phyloP scores from a whole-genome alignment of 2,329 filamentous ascomycete species.

The Ascocoryne sarcoides region DNA sequence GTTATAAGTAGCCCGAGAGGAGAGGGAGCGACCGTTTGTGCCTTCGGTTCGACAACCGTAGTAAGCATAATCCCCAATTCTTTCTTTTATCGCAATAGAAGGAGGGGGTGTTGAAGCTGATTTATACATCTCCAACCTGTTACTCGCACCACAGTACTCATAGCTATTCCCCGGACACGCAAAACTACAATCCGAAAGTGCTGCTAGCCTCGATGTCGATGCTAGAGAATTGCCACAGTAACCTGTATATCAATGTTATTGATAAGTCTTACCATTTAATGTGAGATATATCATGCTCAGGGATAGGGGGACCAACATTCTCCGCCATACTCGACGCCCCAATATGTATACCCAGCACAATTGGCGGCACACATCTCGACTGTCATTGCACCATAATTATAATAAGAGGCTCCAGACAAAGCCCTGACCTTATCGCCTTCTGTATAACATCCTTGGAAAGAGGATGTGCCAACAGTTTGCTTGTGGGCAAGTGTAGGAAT shows the following conservation, averaged over 20 bases:
- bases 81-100: not conserved
- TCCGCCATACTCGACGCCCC: constrained; percentile 32
- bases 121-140: constrained; percentile 20
- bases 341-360: constrained; percentile 28
- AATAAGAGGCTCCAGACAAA: constrained; percentile 12
- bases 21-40: constrained; percentile 21
- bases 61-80: constrained; percentile 9
- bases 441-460: constrained; percentile 21
- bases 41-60: constrained; percentile 29
- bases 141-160: constrained; percentile 29
- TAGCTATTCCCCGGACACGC: constrained; percentile 22
- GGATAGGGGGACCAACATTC: constrained; percentile 24
- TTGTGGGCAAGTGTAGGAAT: constrained; percentile 17
- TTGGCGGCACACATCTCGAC: constrained; percentile 25
- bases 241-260: constrained; percentile 7
- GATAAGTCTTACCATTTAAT: too few species aligned
- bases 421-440: constrained; percentile 15
- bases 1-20: constrained; percentile 5
- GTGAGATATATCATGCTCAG: not conserved
- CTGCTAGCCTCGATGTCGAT: constrained; percentile 10
- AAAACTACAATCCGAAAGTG: constrained; percentile 17
- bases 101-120: constrained; percentile 26
- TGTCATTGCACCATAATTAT: constrained; percentile 25
- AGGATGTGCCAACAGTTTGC: constrained; percentile 16
- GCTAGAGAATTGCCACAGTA: constrained; percentile 27